Percentiles rank a stretch among this genome's conserved stretches.
phyloP scores from a whole-genome alignment of 1,284 basidiomycete species.

The Leccinum subspadiceum region DNA sequence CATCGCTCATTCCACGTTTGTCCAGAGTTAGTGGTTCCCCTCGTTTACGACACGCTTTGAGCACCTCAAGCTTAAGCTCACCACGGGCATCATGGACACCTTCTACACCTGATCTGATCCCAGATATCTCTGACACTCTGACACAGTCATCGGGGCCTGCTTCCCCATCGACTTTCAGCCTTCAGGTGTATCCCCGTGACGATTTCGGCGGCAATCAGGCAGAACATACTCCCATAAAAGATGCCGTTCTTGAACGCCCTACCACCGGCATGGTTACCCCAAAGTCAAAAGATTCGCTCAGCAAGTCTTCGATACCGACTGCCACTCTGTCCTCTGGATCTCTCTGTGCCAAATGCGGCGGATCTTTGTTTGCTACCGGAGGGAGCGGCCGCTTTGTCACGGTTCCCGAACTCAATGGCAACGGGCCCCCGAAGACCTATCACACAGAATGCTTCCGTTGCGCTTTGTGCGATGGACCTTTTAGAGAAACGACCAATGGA shows the following conservation, averaged over 20 bases:
- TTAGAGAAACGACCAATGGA: conserved; percentile 59
- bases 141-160: conserved; percentile 55
- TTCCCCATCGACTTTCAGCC: conserved; percentile 48
- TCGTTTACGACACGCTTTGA: conserved; percentile 26
- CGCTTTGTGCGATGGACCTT: conserved; percentile 57
- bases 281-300: conserved; percentile 23
- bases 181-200: conserved; percentile 21
- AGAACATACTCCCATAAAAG: conserved; percentile 10
- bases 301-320: conserved; percentile 23
- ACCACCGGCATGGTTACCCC: conserved; percentile 22
- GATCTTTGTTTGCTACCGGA: conserved; percentile 53
- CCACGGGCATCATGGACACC: conserved; percentile 36
- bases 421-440: conserved; percentile 52
- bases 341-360: conserved; percentile 57
- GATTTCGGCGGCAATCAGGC: conserved; percentile 10
- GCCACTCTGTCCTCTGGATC: conserved; percentile 29
- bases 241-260: conserved; percentile 9
- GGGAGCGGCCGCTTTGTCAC: conserved; percentile 63
- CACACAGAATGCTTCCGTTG: conserved; percentile 76
- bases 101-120: conserved; percentile 58
- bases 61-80: conserved; percentile 32
- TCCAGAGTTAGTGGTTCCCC: conserved; percentile 27
- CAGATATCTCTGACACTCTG: conserved; percentile 57
- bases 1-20: conserved; percentile 35
- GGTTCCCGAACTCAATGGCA: conserved; percentile 53